Percentiles rank a stretch among this genome's conserved stretches.
phyloP scores from a whole-genome alignment of 345 rosid genomes.

The Pugionium cornutum region DNA sequence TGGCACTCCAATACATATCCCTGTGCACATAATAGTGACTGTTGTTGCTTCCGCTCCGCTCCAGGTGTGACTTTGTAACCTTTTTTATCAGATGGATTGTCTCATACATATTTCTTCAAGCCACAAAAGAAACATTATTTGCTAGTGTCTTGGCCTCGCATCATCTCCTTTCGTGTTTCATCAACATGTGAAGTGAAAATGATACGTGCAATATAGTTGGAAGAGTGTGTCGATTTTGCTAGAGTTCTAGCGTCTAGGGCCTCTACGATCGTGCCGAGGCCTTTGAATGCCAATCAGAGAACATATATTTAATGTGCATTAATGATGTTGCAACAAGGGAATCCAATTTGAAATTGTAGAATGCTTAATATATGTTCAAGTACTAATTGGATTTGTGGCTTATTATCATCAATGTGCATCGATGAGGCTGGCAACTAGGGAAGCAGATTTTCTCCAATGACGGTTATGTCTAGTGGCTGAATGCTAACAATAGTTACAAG shows the following conservation, averaged over 20 bases:
- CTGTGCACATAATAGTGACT: conserved; percentile 22
- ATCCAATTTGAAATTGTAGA: no score
- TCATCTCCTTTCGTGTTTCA: neutral
- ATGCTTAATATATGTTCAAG: no score
- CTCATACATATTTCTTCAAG: neutral
- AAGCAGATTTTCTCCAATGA: neutral
- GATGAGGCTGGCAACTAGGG: conserved; percentile 1
- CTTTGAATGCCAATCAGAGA: conserved; percentile 3
- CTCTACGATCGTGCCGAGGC: conserved; percentile 3
- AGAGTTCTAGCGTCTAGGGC: conserved; percentile 18
- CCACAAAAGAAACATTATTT: neutral
- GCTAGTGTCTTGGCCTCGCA: neutral
- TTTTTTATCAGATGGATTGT: neutral
- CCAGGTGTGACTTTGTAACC: conserved; percentile 35
- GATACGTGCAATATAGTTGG: neutral
- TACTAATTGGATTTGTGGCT: no score
- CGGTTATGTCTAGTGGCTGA: neutral
- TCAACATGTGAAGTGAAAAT: conserved; percentile 1
- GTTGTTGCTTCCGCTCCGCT: conserved; percentile 35
- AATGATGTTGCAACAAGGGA: conserved; percentile 3
- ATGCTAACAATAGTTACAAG: conserved; percentile 12
- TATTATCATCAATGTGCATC: neutral
- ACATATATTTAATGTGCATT: conserved; percentile 2
- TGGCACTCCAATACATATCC: conserved; percentile 31
- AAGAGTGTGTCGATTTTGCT: conserved; percentile 7